Percentiles rank a stretch among this genome's conserved stretches.
phyloP scores from a whole-genome alignment of 257 asterid species.

The Gardenia jasminoides region DNA sequence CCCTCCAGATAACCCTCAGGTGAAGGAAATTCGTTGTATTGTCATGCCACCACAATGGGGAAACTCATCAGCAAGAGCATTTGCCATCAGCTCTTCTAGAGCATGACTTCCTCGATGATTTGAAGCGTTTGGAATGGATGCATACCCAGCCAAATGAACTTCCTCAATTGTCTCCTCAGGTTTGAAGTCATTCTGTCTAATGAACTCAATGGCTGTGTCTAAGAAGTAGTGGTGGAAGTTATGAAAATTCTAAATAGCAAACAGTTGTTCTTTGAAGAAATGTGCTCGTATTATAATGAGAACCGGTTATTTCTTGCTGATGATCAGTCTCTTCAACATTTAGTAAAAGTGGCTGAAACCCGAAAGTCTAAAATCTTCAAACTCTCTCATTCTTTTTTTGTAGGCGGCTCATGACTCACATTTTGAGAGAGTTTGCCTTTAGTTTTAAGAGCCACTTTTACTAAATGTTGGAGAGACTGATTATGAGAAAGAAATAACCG shows the following conservation, averaged over 20 bases:
- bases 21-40: too few relatives aligned
- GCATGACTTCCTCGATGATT: conserved; percentile 80
- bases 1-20: conserved; percentile 99
- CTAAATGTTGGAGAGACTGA: conserved; percentile 22
- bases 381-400: conserved; percentile 32
- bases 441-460: conserved; percentile 31
- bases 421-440: conserved; percentile 15
- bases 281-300: conserved; percentile 46
- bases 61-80: conserved; percentile 92
- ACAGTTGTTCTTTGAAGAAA: conserved; percentile 34
- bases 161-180: conserved; percentile 98
- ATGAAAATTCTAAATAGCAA: conserved; percentile 38
- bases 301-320: conserved; percentile 32
- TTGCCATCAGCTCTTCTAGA: conserved; percentile 89
- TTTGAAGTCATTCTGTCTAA: conserved; percentile 1
- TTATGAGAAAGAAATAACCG: conserved; percentile 37
- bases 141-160: conserved; percentile 98
- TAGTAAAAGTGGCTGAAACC: conserved; percentile 23
- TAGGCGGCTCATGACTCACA: conserved; percentile 16
- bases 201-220: neutral
- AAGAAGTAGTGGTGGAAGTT: conserved; percentile 34
- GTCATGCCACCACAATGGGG: conserved; percentile 99
- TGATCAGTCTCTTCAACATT: conserved; percentile 31
- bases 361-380: conserved; percentile 19
- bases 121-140: conserved; percentile 99